A percentile compares a stretch with the other conserved stretches of the same genome.
These are phyloP conservation scores for Talaromyces islandicus DNA, from an alignment of 2,329 filamentous ascomycete genomes.

Conservation along the genomic window DNA sequence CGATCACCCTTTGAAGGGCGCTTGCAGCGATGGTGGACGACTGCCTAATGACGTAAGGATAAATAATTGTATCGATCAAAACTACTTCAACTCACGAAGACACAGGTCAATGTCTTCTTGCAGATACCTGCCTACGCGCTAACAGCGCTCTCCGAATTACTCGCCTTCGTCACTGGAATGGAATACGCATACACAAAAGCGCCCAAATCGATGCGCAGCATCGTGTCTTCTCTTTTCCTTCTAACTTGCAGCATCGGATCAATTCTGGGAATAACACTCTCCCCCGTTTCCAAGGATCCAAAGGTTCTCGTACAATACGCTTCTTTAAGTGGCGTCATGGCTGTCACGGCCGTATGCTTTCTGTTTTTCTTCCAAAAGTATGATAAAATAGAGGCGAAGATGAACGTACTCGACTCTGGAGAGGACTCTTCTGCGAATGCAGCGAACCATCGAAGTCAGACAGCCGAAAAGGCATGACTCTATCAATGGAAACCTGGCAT, in stretches of 20 bases:
- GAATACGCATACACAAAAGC: conserved; percentile 76
- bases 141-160: conserved; percentile 53
- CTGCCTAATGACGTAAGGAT: not conserved
- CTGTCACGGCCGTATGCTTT: conserved; percentile 1
- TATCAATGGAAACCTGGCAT: not conserved
- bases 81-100: not conserved
- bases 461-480: not conserved
- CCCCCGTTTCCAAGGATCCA: conserved; percentile 10
- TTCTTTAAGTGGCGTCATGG: conserved; percentile 9
- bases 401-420: conserved; percentile 7
- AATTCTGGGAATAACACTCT: conserved; percentile 11
- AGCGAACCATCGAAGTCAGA: not conserved
- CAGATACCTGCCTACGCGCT: conserved; percentile 47
- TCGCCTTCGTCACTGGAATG: conserved; percentile 56
- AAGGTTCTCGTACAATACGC: conserved; percentile 13
- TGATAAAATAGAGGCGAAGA: conserved; percentile 13
- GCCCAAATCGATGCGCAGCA: conserved; percentile 61
- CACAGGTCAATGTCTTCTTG: conserved; percentile 43
- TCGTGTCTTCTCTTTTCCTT: conserved; percentile 1
- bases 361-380: conserved; percentile 12
- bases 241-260: conserved; percentile 9
- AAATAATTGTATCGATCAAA: not conserved
- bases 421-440: not conserved
- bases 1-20: not conserved
- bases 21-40: conserved; percentile 2